A percentile compares a stretch with the other conserved stretches of the same genome.
Evolutionary conservation across 2,329 filamentous ascomycete species (phyloP).

Genomic region (Pseudogymnoascus sp.): DNA sequence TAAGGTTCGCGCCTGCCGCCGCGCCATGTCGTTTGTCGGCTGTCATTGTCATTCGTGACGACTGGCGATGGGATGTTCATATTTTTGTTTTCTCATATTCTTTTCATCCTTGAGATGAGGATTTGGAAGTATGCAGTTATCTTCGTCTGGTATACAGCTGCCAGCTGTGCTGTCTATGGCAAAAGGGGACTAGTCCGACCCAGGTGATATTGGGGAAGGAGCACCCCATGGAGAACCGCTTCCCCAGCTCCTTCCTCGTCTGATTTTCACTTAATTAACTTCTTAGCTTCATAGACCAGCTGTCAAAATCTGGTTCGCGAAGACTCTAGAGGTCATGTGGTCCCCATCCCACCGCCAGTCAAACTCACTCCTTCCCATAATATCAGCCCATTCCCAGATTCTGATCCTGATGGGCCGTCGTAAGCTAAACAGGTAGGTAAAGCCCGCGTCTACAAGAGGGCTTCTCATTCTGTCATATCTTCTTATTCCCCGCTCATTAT

Average conservation of each 20-base stretch:
- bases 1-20: slow-evolving; percentile 4
- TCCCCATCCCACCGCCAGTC: not conserved
- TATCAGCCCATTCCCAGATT: not conserved
- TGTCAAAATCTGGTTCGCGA: not conserved
- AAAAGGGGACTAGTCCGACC: not conserved
- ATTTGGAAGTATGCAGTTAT: not conserved
- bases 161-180: not conserved
- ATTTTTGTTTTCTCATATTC: not conserved
- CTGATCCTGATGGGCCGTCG: not conserved
- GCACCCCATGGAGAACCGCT: not conserved
- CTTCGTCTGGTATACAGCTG: not conserved
- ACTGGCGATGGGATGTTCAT: not conserved
- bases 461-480: not conserved
- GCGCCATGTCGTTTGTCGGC: not conserved
- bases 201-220: not conserved
- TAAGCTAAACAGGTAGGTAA: not conserved
- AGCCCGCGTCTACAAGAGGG: not conserved
- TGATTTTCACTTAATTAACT: not conserved
- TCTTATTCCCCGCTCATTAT: not conserved
- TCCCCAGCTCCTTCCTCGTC: not conserved
- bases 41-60: not conserved
- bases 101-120: not conserved
- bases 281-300: not conserved
- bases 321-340: not conserved
- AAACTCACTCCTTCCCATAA: not conserved